phyloP scores from a whole-genome alignment of 2,329 filamentous ascomycete genomes.

The Colletotrichum spinosum region DNA sequence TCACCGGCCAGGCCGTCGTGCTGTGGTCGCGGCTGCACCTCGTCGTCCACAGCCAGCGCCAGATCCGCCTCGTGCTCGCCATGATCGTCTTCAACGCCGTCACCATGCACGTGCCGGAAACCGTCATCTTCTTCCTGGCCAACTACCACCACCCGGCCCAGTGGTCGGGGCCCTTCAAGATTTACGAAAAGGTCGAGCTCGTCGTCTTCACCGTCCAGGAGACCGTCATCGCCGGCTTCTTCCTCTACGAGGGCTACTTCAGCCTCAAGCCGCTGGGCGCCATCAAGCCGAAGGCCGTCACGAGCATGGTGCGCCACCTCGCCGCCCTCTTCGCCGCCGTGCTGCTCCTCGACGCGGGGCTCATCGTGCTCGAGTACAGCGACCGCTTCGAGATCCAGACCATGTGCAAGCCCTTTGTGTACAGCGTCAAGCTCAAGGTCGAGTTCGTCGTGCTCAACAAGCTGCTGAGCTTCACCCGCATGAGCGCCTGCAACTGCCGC shows the following conservation, averaged over 20 bases:
- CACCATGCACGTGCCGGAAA: conserved; percentile 64
- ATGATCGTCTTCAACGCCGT: conserved; percentile 70
- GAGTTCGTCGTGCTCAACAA: conserved; percentile 51
- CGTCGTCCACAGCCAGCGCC: conserved; percentile 61
- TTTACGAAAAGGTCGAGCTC: conserved; percentile 67
- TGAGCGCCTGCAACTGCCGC: conserved; percentile 32
- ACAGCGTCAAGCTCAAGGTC: conserved; percentile 52
- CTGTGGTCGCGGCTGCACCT: conserved; percentile 73
- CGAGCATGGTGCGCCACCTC: conserved; percentile 49
- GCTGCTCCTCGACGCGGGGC: conserved; percentile 49
- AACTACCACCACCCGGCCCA: conserved; percentile 50
- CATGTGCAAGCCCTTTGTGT: conserved; percentile 41
- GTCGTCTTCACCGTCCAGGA: conserved; percentile 68
- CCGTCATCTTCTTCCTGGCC: conserved; percentile 65
- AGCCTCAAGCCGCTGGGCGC: conserved; percentile 43
- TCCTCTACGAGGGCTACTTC: conserved; percentile 64
- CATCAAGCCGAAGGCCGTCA: conserved; percentile 20
- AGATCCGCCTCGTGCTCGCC: conserved; percentile 61
- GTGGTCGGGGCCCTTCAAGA: conserved; percentile 46
- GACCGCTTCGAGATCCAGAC: conserved; percentile 39
- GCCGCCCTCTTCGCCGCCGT: conserved; percentile 51
- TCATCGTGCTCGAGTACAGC: conserved; percentile 39
- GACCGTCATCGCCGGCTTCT: conserved; percentile 63
- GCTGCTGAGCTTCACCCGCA: conserved; percentile 37
- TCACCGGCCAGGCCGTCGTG: conserved; percentile 71